These are phyloP conservation scores for Crithidia bombi DNA, from an alignment of 208 protist species.

Conservation along the genomic window DNA sequence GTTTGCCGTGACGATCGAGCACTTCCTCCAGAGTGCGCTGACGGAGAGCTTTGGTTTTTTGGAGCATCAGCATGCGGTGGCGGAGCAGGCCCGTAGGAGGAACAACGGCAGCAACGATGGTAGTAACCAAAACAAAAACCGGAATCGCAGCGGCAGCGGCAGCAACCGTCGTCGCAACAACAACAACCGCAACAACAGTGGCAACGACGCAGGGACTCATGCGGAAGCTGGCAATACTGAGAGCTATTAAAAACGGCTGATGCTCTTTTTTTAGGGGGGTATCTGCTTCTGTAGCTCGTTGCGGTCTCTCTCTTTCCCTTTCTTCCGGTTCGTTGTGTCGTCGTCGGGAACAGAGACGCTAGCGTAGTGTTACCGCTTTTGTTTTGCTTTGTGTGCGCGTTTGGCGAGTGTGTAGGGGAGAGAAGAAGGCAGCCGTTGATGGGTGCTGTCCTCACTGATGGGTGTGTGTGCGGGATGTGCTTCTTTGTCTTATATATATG, in stretches of 20 bases:
- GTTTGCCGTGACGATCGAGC: conserved; percentile 80
- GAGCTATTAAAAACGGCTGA: neutral
- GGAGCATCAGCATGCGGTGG: conserved; percentile 40
- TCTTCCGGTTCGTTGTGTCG: no score
- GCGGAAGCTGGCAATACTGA: neutral
- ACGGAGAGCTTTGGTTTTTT: conserved; percentile 89
- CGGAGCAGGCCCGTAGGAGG: conserved; percentile 1
- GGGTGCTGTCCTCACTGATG: no score
- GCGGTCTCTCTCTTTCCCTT: neutral
- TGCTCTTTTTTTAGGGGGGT: neutral
- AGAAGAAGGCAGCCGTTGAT: no score
- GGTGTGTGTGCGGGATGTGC: no score
- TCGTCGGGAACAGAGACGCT: no score
- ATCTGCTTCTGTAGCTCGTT: no score
- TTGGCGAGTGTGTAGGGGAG: no score
- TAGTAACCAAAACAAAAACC: conserved; percentile 39
- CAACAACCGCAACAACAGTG: conserved; percentile 11
- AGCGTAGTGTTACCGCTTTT: no score
- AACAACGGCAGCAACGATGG: conserved; percentile 28
- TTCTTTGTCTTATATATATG: no score
- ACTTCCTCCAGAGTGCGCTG: conserved; percentile 82
- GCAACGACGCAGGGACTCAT: no score
- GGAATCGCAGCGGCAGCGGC: conserved; percentile 16
- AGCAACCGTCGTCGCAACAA: conserved; percentile 20
- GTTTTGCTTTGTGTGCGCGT: no score